A percentile compares a stretch with the other conserved stretches of the same genome.
Evolutionary conservation across 495 filamentous ascomycete genomes (phyloP).

Genomic region (Daldinia decipiens): DNA sequence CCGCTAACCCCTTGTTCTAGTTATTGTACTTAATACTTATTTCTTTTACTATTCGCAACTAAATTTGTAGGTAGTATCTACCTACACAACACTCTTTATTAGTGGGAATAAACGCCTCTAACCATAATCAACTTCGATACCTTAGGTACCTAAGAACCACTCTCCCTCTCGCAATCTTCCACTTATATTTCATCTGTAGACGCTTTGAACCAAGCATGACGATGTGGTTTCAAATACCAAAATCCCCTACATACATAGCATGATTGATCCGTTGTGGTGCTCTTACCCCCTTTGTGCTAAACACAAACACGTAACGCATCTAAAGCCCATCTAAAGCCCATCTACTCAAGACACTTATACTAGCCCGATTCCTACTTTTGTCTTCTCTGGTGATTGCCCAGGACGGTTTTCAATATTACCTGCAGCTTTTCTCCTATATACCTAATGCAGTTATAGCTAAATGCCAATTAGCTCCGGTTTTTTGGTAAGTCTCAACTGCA

Average conservation of each 20-base stretch:
- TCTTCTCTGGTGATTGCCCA: slow-evolving; percentile 16
- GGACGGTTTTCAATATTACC: slow-evolving; percentile 32
- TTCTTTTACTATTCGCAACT: neutral
- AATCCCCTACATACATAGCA: slow-evolving; percentile 27
- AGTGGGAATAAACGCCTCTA: slow-evolving; percentile 31
- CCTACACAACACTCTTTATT: slow-evolving; percentile 13
- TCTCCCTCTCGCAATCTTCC: slow-evolving; percentile 29
- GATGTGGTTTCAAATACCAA: slow-evolving; percentile 40
- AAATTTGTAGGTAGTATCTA: slow-evolving; percentile 5
- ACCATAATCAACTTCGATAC: slow-evolving; percentile 19
- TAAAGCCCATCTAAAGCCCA: slow-evolving; percentile 3
- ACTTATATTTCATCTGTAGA: slow-evolving; percentile 38
- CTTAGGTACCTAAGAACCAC: no score
- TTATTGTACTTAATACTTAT: slow-evolving; percentile 29
- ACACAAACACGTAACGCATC: slow-evolving; percentile 11
- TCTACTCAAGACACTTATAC: slow-evolving; percentile 14
- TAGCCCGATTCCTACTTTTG: slow-evolving; percentile 9
- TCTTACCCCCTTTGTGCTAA: slow-evolving; percentile 20
- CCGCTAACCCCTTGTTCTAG: slow-evolving; percentile 26
- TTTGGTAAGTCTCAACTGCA: slow-evolving; percentile 11
- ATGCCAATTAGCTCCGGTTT: slow-evolving; percentile 18
- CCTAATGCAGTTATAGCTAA: slow-evolving; percentile 19
- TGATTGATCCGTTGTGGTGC: slow-evolving; percentile 12
- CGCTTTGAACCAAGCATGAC: slow-evolving; percentile 42
- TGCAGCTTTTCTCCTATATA: slow-evolving; percentile 21